Evolutionary conservation across 768 basidiomycete species (phyloP), one percentile per base, ranked within the genome.

Genomic region (Boletus bicolor): DNA sequence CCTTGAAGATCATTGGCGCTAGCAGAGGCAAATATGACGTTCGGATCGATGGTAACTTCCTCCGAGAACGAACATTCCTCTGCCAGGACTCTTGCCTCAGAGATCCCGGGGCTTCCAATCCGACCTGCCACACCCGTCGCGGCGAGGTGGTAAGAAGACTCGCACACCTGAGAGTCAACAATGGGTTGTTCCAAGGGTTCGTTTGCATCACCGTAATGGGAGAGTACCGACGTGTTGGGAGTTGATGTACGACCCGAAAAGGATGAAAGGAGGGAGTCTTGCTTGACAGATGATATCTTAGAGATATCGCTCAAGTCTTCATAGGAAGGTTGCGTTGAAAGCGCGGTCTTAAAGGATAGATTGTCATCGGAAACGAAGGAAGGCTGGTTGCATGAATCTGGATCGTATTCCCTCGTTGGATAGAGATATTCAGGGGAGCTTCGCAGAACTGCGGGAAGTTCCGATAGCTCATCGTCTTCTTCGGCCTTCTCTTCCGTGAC

Each of bases 171-270:
- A n/a, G 42, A 36, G 28, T 30, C 38, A 37, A 35, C 28, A 47
- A 32, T 45, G 30, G 43, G 24, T 2, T 37, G 54, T 32, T 49
- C 57, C 38, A 49, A 39, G 15, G 28, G 7, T 43, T 64, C 58
- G 41, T 36, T 49, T 43, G 58, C 49, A 55, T 65, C 63, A 39
- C 49, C 54, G 5, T 57, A 55, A 36, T 56, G 37, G 24, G 71
- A 72, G 21, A 48, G 53, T 10, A 65, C 34, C 15, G 67, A 71
- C 4, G 65, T 69, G 28, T 64, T 53, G 7, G 65, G 61, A 24
- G 63, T 65, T 2, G 69, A 72, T 19, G 19, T 19, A 41, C 47
- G 21, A 41, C 51, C 53, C 34, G 67, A 67, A 38, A 51, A 21
- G 14, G 5, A 63, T n/a, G 63, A 57, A 56, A 60, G 54, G 5